Conservation (phyloP, 441 rosid species). For the Euphorbia corollata region DNA sequence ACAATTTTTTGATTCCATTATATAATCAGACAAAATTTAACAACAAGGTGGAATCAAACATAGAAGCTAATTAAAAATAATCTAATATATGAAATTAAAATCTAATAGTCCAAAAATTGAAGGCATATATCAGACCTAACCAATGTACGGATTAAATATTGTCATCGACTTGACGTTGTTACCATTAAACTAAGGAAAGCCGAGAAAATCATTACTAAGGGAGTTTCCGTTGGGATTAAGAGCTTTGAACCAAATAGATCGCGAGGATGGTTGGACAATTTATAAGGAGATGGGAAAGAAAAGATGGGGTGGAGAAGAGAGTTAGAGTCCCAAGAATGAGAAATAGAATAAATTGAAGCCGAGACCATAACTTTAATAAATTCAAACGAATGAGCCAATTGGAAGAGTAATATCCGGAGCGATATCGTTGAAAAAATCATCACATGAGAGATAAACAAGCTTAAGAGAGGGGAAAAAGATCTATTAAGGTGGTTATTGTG, state of each 20-base stretch:
- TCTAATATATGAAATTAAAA: no score
- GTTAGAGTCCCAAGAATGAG: slow-evolving; percentile 26
- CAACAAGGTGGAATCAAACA: no score
- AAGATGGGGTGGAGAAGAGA: slow-evolving; percentile 22
- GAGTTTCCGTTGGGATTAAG: slow-evolving; percentile 41
- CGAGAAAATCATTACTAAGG: slow-evolving; percentile 54
- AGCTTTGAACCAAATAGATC: slow-evolving; percentile 41
- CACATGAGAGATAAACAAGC: no score
- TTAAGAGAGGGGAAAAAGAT: no score
- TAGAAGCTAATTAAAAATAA: no score
- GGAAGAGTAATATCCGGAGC: no score
- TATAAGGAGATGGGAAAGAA: slow-evolving; percentile 14
- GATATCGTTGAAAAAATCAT: no score
- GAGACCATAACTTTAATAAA: no score
- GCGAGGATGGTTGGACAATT: slow-evolving; percentile 32
- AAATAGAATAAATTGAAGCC: slow-evolving; percentile 30
- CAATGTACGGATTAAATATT: not conserved
- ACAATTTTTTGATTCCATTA: not conserved
- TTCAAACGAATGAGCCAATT: no score
- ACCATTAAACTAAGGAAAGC: slow-evolving; percentile 63
- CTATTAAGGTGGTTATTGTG: no score
- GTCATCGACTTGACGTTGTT: slow-evolving; percentile 36
- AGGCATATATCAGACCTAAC: not conserved
- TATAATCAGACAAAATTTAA: not conserved
- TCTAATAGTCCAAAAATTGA: not conserved